Percentiles rank a stretch among this genome's conserved stretches.
Evolutionary conservation across 2,329 filamentous ascomycete species (phyloP).

Genomic region (Thelonectria rubi): DNA sequence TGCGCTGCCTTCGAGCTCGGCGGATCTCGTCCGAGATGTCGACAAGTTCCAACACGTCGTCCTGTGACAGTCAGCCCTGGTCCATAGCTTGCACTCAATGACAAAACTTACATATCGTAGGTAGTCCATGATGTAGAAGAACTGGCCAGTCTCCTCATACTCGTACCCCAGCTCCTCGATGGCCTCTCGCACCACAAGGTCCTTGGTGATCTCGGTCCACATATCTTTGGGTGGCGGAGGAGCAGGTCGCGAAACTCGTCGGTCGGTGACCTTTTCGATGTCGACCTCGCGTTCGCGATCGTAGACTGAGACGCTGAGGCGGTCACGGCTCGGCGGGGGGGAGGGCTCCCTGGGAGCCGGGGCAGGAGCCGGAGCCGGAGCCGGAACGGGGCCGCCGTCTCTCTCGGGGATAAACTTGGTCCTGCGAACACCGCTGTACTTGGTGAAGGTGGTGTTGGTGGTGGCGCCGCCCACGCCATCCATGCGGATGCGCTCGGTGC

Average conservation of each 20-base stretch:
- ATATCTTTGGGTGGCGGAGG: slow-evolving; percentile 66
- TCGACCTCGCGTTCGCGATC: slow-evolving; percentile 60
- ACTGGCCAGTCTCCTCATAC: slow-evolving; percentile 88
- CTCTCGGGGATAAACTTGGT: slow-evolving; percentile 78
- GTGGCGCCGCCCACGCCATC: slow-evolving; percentile 79
- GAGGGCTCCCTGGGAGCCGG: slow-evolving; percentile 41
- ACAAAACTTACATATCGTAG: slow-evolving; percentile 77
- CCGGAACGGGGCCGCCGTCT: slow-evolving; percentile 54
- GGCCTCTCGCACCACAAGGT: slow-evolving; percentile 85
- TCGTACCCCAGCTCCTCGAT: slow-evolving; percentile 86
- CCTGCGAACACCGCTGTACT: slow-evolving; percentile 79
- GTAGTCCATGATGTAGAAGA: slow-evolving; percentile 94
- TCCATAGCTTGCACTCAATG: background rate
- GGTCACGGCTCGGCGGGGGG: slow-evolving; percentile 45
- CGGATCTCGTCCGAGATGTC: slow-evolving; percentile 86
- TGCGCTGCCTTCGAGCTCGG: slow-evolving; percentile 62
- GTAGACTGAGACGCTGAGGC: slow-evolving; percentile 58
- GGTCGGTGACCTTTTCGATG: slow-evolving; percentile 65
- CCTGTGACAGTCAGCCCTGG: slow-evolving; percentile 62
- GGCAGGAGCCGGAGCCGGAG: slow-evolving; percentile 30
- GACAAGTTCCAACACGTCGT: slow-evolving; percentile 86
- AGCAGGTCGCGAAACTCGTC: slow-evolving; percentile 53
- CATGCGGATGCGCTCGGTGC: slow-evolving; percentile 83
- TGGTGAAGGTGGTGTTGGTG: slow-evolving; percentile 81
- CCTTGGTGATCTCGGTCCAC: slow-evolving; percentile 98